Base-by-base conservation (phyloP, 768 basidiomycete species). In the Podaxis mareebaensis region DNA sequence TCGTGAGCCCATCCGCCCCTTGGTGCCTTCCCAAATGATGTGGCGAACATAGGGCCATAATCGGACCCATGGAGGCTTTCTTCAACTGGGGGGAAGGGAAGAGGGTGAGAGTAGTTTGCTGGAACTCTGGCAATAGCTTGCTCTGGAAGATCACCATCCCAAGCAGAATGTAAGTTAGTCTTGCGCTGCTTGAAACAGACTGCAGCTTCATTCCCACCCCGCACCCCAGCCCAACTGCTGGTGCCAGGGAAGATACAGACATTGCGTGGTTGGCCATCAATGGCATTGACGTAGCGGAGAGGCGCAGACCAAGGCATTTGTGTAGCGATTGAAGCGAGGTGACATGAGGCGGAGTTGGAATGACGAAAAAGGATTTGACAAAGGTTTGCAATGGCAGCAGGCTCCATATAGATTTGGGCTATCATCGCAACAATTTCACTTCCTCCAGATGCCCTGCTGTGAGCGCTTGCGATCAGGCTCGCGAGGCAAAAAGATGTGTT, bases 391-490 rank as follows among this genome's bases (percentile, higher is more conserved):
- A 89, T 79, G 3, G 90, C 88, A 2, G 77, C 77, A 0, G 92
- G 92, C 72, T 93, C 85, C 1, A 97, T 83, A 72, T 96, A 86
- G 64, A 95, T 93, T 72, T 98, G 91, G 1, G 96, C 96, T 62
- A 99, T 91, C 4, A 95, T 96, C 0, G 95, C 96, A 6, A 94
- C 86, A 38, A 96, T 88, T 78, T 96, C 91, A 68, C 97, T 95
- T 3, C 95, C 94, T 7, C 24, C 26, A 26, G 51, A 22, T 26
- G n/a, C 5, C 51, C 5, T 30, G n/a, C 51, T 10, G 24, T 20
- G 13, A 22, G 51, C 5, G 5, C 51, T 7, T 20, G 51, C 2
- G 3, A 52, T 13, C n/a, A 13, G 7, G 51, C 51, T 52, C 1
- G 3, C 2, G 1, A 52, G 26, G 26, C 48, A 17, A 49, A 49